A percentile compares a stretch with the other conserved stretches of the same genome.
Conservation (phyloP, 345 rosid genomes). For the Arabidopsis arenosa region DNA sequence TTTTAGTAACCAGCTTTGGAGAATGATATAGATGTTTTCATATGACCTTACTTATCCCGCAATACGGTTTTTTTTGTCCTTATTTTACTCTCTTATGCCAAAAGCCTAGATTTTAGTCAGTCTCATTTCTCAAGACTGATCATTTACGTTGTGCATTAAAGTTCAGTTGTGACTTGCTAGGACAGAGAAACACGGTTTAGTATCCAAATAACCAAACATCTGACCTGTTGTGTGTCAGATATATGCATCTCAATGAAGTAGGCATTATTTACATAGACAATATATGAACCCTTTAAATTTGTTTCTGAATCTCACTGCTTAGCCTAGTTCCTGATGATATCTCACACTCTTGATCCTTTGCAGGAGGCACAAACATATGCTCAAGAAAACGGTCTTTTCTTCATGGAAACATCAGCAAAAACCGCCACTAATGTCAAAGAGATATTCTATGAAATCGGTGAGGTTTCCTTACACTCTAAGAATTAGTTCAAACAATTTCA, state of each 20-base stretch:
- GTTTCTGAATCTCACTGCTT: slow-evolving; percentile 13
- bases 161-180: neutral
- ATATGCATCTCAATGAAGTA: neutral
- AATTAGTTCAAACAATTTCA: neutral
- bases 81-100: slow-evolving; percentile 19
- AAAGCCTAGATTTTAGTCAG: neutral
- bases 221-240: slow-evolving; percentile 11
- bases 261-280: slow-evolving; percentile 17
- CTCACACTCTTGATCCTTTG: slow-evolving; percentile 20
- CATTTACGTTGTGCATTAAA: neutral
- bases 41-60: slow-evolving; percentile 10
- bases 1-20: slow-evolving; percentile 8
- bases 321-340: slow-evolving; percentile 22
- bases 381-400: slow-evolving; percentile 87
- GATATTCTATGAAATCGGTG: slow-evolving; percentile 90
- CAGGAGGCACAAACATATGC: slow-evolving; percentile 94
- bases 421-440: slow-evolving; percentile 91
- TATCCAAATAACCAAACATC: slow-evolving; percentile 18
- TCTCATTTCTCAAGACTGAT: neutral
- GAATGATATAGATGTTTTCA: slow-evolving; percentile 18
- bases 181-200: neutral
- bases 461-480: slow-evolving; percentile 1
- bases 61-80: neutral
- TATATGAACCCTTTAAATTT: neutral
- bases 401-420: slow-evolving; percentile 98